phyloP scores from a whole-genome alignment of 2,329 filamentous ascomycete species.

The Aureobasidium sp. region DNA sequence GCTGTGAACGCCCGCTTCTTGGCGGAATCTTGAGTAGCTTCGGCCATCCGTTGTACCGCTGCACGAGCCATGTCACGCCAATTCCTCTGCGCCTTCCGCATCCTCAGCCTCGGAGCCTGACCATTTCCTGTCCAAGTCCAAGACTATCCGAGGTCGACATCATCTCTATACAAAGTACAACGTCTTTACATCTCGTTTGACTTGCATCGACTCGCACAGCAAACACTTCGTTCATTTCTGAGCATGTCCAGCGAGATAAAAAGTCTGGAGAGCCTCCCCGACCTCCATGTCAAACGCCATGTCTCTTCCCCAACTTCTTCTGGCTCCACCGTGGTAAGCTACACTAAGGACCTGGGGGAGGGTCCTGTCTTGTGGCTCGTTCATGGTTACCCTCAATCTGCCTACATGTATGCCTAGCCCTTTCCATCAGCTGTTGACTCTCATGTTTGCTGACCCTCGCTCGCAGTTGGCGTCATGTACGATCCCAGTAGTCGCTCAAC shows the following conservation, averaged over 20 bases:
- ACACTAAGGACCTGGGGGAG: conserved; percentile 27
- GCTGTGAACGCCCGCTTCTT: neutral
- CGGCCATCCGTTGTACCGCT: neutral
- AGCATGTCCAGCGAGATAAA: neutral
- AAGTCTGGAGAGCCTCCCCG: conserved; percentile 24
- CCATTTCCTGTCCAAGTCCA: neutral
- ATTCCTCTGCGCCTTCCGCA: neutral
- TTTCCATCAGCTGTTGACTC: neutral
- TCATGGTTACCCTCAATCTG: conserved; percentile 42
- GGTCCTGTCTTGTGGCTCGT: conserved; percentile 37
- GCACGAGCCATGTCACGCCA: conserved; percentile 1
- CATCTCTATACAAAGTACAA: neutral
- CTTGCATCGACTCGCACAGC: too few species aligned
- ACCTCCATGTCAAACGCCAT: conserved; percentile 24
- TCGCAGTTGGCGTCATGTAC: conserved; percentile 25
- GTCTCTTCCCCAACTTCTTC: conserved; percentile 24
- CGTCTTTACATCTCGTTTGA: too few species aligned
- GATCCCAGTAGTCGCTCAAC: neutral
- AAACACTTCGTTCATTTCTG: neutral
- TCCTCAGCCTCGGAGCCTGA: neutral
- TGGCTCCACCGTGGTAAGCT: conserved; percentile 28
- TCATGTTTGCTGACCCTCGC: neutral
- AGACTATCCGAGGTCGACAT: neutral
- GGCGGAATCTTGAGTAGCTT: neutral
- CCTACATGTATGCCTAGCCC: conserved; percentile 27